phyloP scores from a whole-genome alignment of 805 yeast genomes.

The Phaffomyces opuntiae region DNA sequence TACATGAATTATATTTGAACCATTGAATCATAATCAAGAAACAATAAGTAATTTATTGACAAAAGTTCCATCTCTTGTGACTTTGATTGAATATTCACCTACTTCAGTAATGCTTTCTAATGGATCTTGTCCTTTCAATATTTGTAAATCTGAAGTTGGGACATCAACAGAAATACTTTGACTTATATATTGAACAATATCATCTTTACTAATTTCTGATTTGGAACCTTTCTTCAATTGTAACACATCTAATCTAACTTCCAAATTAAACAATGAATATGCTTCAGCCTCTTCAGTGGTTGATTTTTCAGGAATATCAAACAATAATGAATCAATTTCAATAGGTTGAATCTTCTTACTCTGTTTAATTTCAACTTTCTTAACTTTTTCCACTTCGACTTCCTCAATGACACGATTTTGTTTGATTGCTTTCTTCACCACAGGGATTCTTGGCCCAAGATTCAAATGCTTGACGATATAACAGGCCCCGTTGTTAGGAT shows the following conservation, averaged over 20 bases:
- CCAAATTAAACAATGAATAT: slow-evolving; percentile 21
- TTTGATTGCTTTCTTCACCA: slow-evolving; percentile 16
- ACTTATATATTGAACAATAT: slow-evolving; percentile 9
- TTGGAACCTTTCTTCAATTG: slow-evolving; percentile 1
- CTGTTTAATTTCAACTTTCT: neutral
- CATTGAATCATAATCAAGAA: slow-evolving; percentile 1
- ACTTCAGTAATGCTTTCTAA: slow-evolving; percentile 9
- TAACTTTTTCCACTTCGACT: neutral
- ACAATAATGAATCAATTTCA: slow-evolving; percentile 17
- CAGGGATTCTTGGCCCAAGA: slow-evolving; percentile 22
- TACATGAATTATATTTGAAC: neutral
- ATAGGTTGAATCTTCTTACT: slow-evolving; percentile 10
- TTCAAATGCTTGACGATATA: slow-evolving; percentile 39
- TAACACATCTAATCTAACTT: slow-evolving; percentile 11
- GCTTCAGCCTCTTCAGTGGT: slow-evolving; percentile 1
- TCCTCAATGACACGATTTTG: slow-evolving; percentile 3
- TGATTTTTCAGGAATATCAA: slow-evolving; percentile 10
- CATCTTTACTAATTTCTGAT: slow-evolving; percentile 8
- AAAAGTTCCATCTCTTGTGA: slow-evolving; percentile 10
- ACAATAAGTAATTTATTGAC: slow-evolving; percentile 15
- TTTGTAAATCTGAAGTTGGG: slow-evolving; percentile 13
- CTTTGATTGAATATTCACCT: slow-evolving; percentile 17
- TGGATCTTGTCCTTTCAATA: slow-evolving; percentile 1
- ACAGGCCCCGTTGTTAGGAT: slow-evolving; percentile 65
- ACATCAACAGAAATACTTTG: slow-evolving; percentile 10